A percentile compares a stretch with the other conserved stretches of the same genome.
phyloP scores from a whole-genome alignment of 495 filamentous ascomycete genomes.

The Neurospora sp. region DNA sequence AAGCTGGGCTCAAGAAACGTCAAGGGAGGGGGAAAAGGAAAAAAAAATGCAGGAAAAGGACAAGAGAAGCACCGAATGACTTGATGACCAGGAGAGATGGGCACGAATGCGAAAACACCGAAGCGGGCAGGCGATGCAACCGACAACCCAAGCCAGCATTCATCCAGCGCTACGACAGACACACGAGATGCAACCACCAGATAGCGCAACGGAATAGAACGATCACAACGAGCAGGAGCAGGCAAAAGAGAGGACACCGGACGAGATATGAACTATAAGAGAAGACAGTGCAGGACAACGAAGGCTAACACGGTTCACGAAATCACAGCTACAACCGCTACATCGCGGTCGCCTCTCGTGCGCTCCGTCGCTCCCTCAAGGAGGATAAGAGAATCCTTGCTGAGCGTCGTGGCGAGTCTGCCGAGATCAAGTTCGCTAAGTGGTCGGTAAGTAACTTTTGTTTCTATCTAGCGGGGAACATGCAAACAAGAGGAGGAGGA shows the following conservation, averaged over 20 bases:
- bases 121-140: background rate
- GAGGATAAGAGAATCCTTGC: constrained; percentile 77
- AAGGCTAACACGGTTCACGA: constrained; percentile 13
- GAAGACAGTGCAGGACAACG: background rate
- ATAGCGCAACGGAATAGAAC: background rate
- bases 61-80: background rate
- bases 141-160: background rate
- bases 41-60: background rate
- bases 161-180: background rate
- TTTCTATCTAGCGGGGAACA: too few relatives aligned
- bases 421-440: constrained; percentile 87
- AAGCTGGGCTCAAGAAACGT: background rate
- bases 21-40: background rate
- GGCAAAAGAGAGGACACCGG: background rate
- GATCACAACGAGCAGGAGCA: background rate
- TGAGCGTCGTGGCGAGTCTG: constrained; percentile 72
- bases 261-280: background rate
- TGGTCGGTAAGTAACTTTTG: constrained; percentile 69
- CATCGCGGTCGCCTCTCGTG: constrained; percentile 64
- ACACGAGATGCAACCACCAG: background rate
- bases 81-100: background rate
- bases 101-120: background rate
- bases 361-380: constrained; percentile 86
- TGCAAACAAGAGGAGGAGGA: background rate
- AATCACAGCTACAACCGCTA: constrained; percentile 69